A percentile compares a stretch with the other conserved stretches of the same genome.
phyloP scores from a whole-genome alignment of 2,329 filamentous ascomycete genomes.

The Canariomyces notabilis region DNA sequence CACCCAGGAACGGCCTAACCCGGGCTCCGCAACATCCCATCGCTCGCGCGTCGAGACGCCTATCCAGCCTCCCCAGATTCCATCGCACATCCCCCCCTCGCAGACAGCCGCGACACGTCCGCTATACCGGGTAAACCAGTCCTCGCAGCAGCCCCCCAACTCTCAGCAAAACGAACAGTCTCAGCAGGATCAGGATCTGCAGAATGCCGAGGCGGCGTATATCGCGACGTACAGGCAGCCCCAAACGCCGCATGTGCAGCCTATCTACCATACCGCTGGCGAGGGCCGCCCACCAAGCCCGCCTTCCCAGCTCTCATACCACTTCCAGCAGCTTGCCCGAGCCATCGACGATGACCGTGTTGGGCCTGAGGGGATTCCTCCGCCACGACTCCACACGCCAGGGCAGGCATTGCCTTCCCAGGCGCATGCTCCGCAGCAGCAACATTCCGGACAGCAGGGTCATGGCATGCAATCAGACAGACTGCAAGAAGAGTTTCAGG shows the following conservation, averaged over 20 bases:
- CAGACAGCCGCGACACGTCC: neutral
- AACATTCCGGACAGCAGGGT: neutral
- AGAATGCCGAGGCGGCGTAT: neutral
- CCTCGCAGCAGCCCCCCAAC: neutral
- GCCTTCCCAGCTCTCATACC: neutral
- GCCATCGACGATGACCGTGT: neutral
- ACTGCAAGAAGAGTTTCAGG: too few relatives aligned
- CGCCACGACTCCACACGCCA: neutral
- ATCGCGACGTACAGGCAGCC: neutral
- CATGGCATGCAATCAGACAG: too few relatives aligned
- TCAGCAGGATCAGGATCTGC: slow-evolving; percentile 1
- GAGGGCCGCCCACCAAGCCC: neutral
- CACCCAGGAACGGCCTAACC: neutral
- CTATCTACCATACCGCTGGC: slow-evolving; percentile 3
- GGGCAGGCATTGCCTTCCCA: neutral
- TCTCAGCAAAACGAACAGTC: slow-evolving; percentile 1
- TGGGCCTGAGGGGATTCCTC: neutral
- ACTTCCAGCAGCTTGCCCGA: neutral
- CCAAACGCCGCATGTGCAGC: neutral
- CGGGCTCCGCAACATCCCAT: slow-evolving; percentile 1
- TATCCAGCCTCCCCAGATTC: slow-evolving; percentile 17
- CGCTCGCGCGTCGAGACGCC: slow-evolving; percentile 14
- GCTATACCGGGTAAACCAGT: neutral
- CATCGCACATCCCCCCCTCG: neutral
- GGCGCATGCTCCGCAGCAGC: neutral